A percentile compares a stretch with the other conserved stretches of the same genome.
These are phyloP conservation scores for Decorospora gaudefroyi DNA, from an alignment of 2,329 filamentous ascomycete species.

Conservation along the genomic window DNA sequence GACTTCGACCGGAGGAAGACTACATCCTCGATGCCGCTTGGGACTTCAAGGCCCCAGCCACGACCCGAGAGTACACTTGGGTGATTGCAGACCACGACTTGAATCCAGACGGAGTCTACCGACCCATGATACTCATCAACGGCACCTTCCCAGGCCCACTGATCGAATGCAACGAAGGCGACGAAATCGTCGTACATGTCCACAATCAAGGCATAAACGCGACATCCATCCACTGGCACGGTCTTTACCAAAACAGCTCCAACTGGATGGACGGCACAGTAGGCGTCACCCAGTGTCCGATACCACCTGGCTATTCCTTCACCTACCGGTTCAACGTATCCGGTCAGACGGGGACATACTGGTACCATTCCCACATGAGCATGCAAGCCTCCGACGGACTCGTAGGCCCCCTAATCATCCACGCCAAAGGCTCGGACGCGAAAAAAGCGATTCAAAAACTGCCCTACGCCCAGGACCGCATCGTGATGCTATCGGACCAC, in stretches of 20 bases:
- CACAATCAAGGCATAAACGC: conserved; percentile 59
- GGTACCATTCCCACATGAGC: conserved; percentile 47
- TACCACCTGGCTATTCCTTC: conserved; percentile 55
- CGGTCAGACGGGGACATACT: conserved; percentile 42
- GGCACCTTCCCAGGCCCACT: conserved; percentile 48
- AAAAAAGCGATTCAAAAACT: conserved; percentile 48
- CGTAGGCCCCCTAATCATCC: conserved; percentile 45
- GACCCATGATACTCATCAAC: conserved; percentile 51
- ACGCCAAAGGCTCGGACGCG: conserved; percentile 47
- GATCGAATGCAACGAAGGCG: conserved; percentile 60
- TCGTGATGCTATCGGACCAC: conserved; percentile 68
- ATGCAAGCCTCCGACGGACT: conserved; percentile 52
- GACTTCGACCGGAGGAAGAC: conserved; percentile 31
- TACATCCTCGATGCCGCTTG: conserved; percentile 62
- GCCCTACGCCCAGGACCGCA: conserved; percentile 58
- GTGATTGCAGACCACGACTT: conserved; percentile 61
- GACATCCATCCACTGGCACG: conserved; percentile 67
- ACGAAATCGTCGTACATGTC: conserved; percentile 68
- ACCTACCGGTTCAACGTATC: conserved; percentile 45
- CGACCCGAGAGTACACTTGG: conserved; percentile 64
- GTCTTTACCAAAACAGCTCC: conserved; percentile 56
- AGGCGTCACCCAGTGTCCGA: conserved; percentile 58
- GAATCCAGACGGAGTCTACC: conserved; percentile 60
- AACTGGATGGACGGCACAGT: conserved; percentile 61
- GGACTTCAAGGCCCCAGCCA: conserved; percentile 58